These are phyloP conservation scores for Boletus fagicola DNA, from an alignment of 768 basidiomycete species.

Conservation along the genomic window DNA sequence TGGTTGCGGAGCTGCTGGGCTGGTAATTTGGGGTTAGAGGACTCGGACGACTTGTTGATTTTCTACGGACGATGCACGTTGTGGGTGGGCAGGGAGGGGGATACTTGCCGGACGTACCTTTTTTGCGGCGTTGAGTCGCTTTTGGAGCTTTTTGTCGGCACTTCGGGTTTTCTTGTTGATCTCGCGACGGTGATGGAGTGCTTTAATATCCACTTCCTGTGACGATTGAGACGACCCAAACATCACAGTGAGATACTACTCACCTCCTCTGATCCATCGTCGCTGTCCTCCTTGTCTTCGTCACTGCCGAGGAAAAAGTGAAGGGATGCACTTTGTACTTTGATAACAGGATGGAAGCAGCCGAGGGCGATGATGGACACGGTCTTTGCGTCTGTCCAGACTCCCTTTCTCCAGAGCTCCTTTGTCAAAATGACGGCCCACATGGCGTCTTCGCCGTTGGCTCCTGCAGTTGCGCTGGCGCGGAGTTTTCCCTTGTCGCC, in stretches of 20 bases:
- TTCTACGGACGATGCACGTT: constrained; percentile 40
- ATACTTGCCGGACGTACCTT: constrained; percentile 45
- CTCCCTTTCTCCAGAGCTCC: constrained; percentile 90
- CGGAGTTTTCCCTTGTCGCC: constrained; percentile 83
- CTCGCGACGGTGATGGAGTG: constrained; percentile 81
- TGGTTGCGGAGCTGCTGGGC: too few relatives aligned
- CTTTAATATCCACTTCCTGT: constrained; percentile 64
- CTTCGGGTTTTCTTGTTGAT: constrained; percentile 92
- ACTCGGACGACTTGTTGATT: constrained; percentile 28
- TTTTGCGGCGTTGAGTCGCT: constrained; percentile 69
- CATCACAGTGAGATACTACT: neutral
- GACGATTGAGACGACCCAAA: constrained; percentile 3
- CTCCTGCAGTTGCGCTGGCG: constrained; percentile 37
- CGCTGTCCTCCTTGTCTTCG: constrained; percentile 69
- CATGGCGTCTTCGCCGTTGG: constrained; percentile 83
- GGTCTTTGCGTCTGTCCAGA: constrained; percentile 91
- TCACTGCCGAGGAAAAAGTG: constrained; percentile 97
- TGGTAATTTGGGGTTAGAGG: constrained; percentile 69
- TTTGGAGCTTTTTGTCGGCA: constrained; percentile 76
- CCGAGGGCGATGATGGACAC: constrained; percentile 90
- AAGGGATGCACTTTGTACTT: constrained; percentile 91
- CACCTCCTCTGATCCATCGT: constrained; percentile 61
- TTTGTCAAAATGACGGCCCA: constrained; percentile 95
- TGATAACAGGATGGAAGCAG: constrained; percentile 89
- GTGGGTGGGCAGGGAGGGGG: neutral